Conservation (phyloP, 371 early-diverging fungal species). For the Mucor circinelloides region DNA sequence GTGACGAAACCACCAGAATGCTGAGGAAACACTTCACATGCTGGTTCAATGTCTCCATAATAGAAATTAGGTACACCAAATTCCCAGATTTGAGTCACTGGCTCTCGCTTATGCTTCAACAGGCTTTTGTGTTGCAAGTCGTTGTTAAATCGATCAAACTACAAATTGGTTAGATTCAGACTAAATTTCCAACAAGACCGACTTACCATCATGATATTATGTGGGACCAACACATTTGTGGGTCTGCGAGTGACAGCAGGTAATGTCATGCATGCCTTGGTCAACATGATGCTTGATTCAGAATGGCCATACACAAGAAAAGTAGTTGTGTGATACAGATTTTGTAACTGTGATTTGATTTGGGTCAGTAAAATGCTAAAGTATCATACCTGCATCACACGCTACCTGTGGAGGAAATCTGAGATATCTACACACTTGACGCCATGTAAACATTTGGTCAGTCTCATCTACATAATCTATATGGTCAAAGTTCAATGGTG, state of each 20-base stretch:
- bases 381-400: not conserved
- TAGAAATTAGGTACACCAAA: constrained; percentile 18
- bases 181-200: too few relatives aligned
- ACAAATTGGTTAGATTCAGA: not conserved
- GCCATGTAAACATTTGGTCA: not conserved
- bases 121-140: not conserved
- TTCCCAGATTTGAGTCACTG: constrained; percentile 23
- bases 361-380: not conserved
- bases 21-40: constrained; percentile 18
- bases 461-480: not conserved
- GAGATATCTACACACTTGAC: not conserved
- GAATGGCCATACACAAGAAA: constrained; percentile 19
- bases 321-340: not conserved
- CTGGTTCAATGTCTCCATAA: constrained; percentile 8
- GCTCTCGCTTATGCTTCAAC: constrained; percentile 20
- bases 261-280: not conserved
- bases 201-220: constrained; percentile 21
- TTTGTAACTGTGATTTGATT: not conserved
- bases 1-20: constrained; percentile 27
- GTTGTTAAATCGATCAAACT: constrained; percentile 22
- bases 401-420: constrained; percentile 15
- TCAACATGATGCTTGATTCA: not conserved
- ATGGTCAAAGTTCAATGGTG: not conserved
- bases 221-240: not conserved
- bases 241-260: not conserved